A percentile compares a stretch with the other conserved stretches of the same genome.
These are phyloP conservation scores for Gliomastix tumulicola DNA, from an alignment of 2,329 filamentous ascomycete genomes.

Conservation along the genomic window DNA sequence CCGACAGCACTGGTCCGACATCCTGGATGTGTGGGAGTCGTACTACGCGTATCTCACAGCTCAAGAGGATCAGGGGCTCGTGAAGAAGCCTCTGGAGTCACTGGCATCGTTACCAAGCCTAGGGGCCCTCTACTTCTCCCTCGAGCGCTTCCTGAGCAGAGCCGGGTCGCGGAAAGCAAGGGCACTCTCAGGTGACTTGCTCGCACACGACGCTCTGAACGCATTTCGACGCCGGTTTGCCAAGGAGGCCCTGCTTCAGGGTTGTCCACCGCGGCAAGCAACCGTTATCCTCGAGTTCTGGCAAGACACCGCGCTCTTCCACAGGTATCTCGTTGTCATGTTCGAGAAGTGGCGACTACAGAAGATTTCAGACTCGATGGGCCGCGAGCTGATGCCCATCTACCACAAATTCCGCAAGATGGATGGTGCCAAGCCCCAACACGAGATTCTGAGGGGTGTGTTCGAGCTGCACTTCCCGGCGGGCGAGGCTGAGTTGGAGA, in stretches of 20 bases:
- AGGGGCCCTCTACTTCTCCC: conserved; percentile 21
- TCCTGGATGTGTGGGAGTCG: conserved; percentile 27
- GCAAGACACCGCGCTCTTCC: conserved; percentile 30
- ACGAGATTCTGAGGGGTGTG: conserved; percentile 32
- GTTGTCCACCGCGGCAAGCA: conserved; percentile 24
- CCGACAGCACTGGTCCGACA: conserved; percentile 23
- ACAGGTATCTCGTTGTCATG: conserved; percentile 31
- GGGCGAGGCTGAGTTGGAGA: conserved; percentile 32
- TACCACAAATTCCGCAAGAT: conserved; percentile 39
- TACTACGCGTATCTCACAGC: no score
- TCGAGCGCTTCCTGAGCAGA: conserved; percentile 21
- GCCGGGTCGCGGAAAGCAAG: neutral
- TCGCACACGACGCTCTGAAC: conserved; percentile 14
- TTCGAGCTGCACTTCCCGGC: conserved; percentile 32
- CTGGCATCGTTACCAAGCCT: conserved; percentile 12
- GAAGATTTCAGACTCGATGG: conserved; percentile 15
- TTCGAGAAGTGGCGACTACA: conserved; percentile 18
- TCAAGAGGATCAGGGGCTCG: no score
- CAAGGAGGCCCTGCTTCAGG: conserved; percentile 18
- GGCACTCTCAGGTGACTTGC: no score
- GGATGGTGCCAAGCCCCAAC: conserved; percentile 25
- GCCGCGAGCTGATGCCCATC: conserved; percentile 27
- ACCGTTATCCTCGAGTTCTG: conserved; percentile 30
- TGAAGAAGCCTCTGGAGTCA: conserved; percentile 10
- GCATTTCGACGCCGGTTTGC: conserved; percentile 22